Evolutionary conservation across 345 rosid species (phyloP).

Genomic region (Arabidopsis arenosa): DNA sequence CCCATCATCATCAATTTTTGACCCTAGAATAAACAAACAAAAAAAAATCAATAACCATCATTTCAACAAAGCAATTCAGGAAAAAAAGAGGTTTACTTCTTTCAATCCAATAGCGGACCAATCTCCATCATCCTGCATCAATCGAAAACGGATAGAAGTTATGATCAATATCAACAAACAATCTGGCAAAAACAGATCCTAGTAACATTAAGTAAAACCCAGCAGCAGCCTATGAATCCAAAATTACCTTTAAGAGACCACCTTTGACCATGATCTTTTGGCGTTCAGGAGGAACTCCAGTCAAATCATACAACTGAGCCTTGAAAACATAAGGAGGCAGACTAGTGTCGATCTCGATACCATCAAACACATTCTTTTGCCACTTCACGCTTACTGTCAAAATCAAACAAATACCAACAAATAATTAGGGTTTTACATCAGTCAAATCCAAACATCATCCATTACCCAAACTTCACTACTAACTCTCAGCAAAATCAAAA

Average conservation of each 20-base stretch:
- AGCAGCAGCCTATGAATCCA: background rate
- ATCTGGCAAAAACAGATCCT: conserved; percentile 1
- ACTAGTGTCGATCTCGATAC: conserved; percentile 79
- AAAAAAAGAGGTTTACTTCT: conserved; percentile 50
- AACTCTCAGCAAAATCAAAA: background rate
- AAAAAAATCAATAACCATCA: conserved; percentile 21
- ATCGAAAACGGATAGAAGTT: conserved; percentile 5
- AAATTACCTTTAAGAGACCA: conserved; percentile 79
- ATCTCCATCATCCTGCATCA: conserved; percentile 86
- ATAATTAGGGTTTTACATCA: background rate
- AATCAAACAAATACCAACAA: conserved; percentile 17
- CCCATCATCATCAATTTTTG: conserved; percentile 99
- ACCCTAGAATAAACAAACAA: conserved; percentile 56
- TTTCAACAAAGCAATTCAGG: background rate
- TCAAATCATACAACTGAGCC: conserved; percentile 84
- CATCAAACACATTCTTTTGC: conserved; percentile 85
- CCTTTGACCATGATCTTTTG: conserved; percentile 99
- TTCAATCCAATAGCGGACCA: conserved; percentile 86
- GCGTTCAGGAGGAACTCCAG: conserved; percentile 95
- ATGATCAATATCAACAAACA: conserved; percentile 23
- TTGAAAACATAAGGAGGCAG: conserved; percentile 89
- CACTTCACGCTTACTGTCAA: conserved; percentile 85
- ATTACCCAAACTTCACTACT: background rate
- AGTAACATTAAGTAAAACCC: background rate
- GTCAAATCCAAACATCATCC: conserved; percentile 1